phyloP scores from a whole-genome alignment of 257 asterid species.

The Nicotiana obtusifolia region DNA sequence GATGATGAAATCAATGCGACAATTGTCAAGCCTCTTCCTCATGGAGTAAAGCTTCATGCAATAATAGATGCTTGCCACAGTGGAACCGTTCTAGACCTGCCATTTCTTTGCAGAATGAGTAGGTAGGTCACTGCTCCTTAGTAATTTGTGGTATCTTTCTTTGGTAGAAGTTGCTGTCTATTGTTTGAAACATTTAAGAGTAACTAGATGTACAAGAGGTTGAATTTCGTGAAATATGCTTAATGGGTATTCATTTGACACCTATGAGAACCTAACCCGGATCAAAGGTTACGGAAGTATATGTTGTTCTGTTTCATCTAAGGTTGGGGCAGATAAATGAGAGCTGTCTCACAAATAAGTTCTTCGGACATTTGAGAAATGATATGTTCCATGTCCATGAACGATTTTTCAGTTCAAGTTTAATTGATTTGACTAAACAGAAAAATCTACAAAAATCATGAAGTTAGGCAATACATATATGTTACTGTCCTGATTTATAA shows the following conservation, averaged over 20 bases:
- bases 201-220: neutral
- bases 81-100: constrained; percentile 85
- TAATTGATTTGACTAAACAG: neutral
- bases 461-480: neutral
- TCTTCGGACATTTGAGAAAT: neutral
- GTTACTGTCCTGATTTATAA: too few species aligned
- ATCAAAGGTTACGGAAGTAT: neutral
- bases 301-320: neutral
- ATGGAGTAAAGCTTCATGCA: constrained; percentile 92
- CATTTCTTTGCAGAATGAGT: constrained; percentile 83
- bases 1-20: constrained; percentile 91
- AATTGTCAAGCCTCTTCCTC: constrained; percentile 75
- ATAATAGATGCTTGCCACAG: constrained; percentile 92
- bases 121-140: constrained; percentile 35
- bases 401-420: neutral
- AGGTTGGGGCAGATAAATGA: neutral
- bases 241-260: neutral
- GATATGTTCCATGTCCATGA: neutral
- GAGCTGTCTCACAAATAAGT: neutral
- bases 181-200: neutral
- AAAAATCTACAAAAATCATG: neutral
- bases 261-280: neutral
- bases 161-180: neutral
- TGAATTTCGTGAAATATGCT: neutral
- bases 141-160: neutral